These are phyloP conservation scores for Pseudogymnoascus sp. DNA, from an alignment of 2,329 filamentous ascomycete genomes.

Conservation along the genomic window DNA sequence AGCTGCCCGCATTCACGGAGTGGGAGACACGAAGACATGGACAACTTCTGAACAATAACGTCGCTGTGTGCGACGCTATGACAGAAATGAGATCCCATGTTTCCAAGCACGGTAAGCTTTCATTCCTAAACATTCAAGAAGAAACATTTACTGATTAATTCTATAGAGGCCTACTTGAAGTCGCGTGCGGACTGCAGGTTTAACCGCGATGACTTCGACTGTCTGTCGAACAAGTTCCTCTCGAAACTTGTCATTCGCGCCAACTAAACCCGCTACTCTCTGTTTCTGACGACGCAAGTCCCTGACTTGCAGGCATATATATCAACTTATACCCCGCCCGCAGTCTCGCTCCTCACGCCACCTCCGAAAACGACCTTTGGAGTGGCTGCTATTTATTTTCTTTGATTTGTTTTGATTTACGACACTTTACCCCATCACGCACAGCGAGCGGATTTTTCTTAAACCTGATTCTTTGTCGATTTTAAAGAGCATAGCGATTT, in stretches of 20 bases:
- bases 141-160: constrained; percentile 33
- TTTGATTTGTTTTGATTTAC: constrained; percentile 12
- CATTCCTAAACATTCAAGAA: constrained; percentile 10
- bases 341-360: constrained; percentile 19
- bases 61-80: constrained; percentile 89
- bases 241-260: constrained; percentile 94
- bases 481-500: constrained; percentile 10
- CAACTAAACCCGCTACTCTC: constrained; percentile 46
- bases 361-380: constrained; percentile 21
- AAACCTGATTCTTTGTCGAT: constrained; percentile 1
- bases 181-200: constrained; percentile 73
- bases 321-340: background rate
- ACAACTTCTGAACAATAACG: constrained; percentile 82
- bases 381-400: constrained; percentile 13
- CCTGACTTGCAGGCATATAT: constrained; percentile 10
- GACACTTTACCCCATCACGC: constrained; percentile 30
- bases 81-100: constrained; percentile 91
- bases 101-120: constrained; percentile 75
- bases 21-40: constrained; percentile 93
- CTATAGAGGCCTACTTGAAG: constrained; percentile 74
- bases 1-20: constrained; percentile 83
- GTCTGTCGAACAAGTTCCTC: constrained; percentile 91
- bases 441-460: constrained; percentile 21
- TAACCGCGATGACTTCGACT: constrained; percentile 88
- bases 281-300: background rate